phyloP scores from a whole-genome alignment of 768 basidiomycete genomes.

The Agrocybe pediades region DNA sequence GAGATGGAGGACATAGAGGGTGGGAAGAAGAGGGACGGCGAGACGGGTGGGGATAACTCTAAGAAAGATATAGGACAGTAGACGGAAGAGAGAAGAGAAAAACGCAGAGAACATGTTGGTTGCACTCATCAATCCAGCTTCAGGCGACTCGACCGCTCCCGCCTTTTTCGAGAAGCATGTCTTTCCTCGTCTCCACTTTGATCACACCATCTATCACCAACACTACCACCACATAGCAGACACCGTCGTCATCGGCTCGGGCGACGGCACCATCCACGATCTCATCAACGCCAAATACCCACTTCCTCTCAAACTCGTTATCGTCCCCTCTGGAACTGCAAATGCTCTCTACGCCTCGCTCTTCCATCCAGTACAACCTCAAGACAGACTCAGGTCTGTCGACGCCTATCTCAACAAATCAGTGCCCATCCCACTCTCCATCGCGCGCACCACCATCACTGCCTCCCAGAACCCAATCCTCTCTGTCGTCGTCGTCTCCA shows the following conservation, averaged over 20 bases:
- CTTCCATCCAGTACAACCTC: constrained; percentile 53
- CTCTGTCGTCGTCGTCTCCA: constrained; percentile 90
- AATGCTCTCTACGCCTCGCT: constrained; percentile 87
- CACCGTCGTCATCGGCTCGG: constrained; percentile 69
- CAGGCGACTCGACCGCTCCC: constrained; percentile 60
- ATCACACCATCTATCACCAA: constrained; percentile 39
- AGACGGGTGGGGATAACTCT: constrained; percentile 45
- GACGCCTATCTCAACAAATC: constrained; percentile 47
- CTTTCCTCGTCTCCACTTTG: constrained; percentile 54
- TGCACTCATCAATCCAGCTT: constrained; percentile 76
- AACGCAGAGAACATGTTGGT: constrained; percentile 17
- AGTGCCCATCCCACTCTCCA: constrained; percentile 43
- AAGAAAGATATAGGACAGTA: constrained; percentile 49
- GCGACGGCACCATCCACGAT: constrained; percentile 93
- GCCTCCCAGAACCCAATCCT: constrained; percentile 25
- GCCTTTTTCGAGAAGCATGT: constrained; percentile 62
- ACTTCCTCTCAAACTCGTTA: constrained; percentile 42
- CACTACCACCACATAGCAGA: constrained; percentile 56
- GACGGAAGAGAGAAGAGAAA: constrained; percentile 40
- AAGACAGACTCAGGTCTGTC: constrained; percentile 55
- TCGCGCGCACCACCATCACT: constrained; percentile 54
- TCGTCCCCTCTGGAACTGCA: constrained; percentile 84
- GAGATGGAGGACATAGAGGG: constrained; percentile 30
- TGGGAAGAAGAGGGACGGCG: constrained; percentile 31
- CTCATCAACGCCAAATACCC: constrained; percentile 65